Conservation (phyloP, 352 stramenopile species). For the Pythium brachiatum region DNA sequence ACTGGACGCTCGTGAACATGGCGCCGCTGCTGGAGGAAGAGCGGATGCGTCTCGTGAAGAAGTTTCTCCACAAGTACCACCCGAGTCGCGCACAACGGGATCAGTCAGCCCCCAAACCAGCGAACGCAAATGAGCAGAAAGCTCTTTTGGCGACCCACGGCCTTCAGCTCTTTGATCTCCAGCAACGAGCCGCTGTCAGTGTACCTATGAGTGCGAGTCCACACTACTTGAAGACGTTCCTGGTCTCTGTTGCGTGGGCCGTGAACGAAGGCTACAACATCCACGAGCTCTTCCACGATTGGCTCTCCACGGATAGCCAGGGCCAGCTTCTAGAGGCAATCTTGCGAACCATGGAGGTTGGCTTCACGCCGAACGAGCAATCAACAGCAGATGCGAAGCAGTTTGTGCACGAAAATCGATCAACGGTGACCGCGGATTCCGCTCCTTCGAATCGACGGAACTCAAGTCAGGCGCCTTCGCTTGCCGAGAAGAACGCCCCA, state of each 20-base stretch:
- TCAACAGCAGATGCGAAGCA: slow-evolving; percentile 52
- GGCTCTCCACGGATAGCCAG: slow-evolving; percentile 53
- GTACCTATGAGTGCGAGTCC: slow-evolving; percentile 48
- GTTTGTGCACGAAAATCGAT: slow-evolving; percentile 57
- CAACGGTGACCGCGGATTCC: slow-evolving; percentile 6
- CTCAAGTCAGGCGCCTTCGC: background rate
- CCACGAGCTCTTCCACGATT: slow-evolving; percentile 59
- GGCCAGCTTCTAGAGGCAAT: slow-evolving; percentile 60
- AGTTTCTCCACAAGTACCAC: slow-evolving; percentile 52
- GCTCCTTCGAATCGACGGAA: slow-evolving; percentile 5
- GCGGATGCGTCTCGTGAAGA: slow-evolving; percentile 49
- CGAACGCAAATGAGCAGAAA: background rate
- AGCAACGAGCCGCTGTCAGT: slow-evolving; percentile 69
- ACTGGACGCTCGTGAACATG: slow-evolving; percentile 71
- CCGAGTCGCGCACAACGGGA: slow-evolving; percentile 3
- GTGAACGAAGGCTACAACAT: slow-evolving; percentile 76
- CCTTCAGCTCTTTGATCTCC: slow-evolving; percentile 73
- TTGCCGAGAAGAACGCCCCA: slow-evolving; percentile 2
- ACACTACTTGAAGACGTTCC: slow-evolving; percentile 68
- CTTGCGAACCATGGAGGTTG: slow-evolving; percentile 67
- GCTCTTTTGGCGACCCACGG: slow-evolving; percentile 16
- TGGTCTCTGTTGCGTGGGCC: slow-evolving; percentile 57
- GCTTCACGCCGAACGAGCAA: slow-evolving; percentile 41
- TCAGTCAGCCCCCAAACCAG: background rate
- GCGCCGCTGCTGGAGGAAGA: slow-evolving; percentile 59